Evolutionary conservation across 768 basidiomycete species (phyloP), one percentile per base, ranked within the genome.

Genomic region (Leccinellum rugosiceps): DNA sequence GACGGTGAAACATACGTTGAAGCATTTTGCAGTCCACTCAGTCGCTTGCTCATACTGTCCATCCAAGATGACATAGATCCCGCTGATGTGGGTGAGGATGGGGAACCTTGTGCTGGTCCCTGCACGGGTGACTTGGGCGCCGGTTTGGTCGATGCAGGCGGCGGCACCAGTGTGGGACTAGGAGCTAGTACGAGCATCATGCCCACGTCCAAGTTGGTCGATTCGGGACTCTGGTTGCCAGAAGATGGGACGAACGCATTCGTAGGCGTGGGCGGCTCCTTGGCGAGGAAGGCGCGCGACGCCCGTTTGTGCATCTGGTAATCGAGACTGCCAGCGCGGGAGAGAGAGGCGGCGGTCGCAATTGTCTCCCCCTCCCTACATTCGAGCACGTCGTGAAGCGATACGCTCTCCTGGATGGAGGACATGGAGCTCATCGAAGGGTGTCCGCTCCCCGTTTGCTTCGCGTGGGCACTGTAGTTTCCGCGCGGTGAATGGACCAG

Each of bases 31-130:
- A 87, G 63, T 61, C 83, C 83, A 57, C 79, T 83, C 72, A 83
- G 80, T 61, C 80, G 83, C 71, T 80, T 84, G 17, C 86, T 83
- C 52, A 87, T 75, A 49, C 63, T 84, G 32, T 80, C 85, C 58
- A 85, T 76, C 83, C 83, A 85, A 6, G 80, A 72, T 19, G 76
- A 67, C 49, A 64, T 56, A 1, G 69, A 62, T 54, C 69, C 66
- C 48, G 74, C 62, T 70, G 62, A 51, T 7, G 28, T 35, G 6
- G 50, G 73, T 14, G 72, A 70, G 17, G 76, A 60, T 15, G 72
- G 70, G 17, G 76, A 59, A 17, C 54, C 59, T 2, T 48, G 26
- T 8, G 31, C 15, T 13, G 56, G 23, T 17, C 25, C 32, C 0
- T 14, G 11, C 34, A 15, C 38, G 2, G 55, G 43, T 0, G 28